phyloP scores from a whole-genome alignment of 2,329 filamentous ascomycete genomes.

The Penicillium sp. region DNA sequence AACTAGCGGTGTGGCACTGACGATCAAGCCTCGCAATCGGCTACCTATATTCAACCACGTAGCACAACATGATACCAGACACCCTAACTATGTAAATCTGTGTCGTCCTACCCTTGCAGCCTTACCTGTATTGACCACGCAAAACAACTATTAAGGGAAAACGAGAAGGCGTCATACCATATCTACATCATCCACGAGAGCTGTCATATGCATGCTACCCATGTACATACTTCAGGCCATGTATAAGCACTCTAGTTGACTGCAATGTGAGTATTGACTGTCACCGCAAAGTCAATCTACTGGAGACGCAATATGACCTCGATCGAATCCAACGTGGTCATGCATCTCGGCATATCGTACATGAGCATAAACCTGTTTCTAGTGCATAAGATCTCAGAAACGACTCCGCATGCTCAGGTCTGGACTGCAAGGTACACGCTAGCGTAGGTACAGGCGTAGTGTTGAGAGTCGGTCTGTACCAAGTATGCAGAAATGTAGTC shows the following conservation, averaged over 20 bases:
- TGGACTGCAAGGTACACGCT: not conserved
- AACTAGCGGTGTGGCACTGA: too few relatives aligned
- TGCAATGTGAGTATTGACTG: not conserved
- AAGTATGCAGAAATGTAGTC: not conserved
- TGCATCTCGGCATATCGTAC: not conserved
- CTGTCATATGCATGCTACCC: not conserved
- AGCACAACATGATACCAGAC: too few relatives aligned
- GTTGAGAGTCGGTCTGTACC: not conserved
- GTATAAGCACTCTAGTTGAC: not conserved
- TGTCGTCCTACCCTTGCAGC: not conserved
- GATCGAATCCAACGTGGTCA: not conserved
- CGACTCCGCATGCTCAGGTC: not conserved
- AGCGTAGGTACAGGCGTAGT: not conserved
- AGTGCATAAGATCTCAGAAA: not conserved
- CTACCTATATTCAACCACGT: too few relatives aligned
- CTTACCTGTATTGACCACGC: too few relatives aligned
- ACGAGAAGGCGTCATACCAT: not conserved
- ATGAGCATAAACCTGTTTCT: not conserved
- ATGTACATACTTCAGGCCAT: not conserved
- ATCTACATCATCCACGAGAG: not conserved
- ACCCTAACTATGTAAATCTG: not conserved
- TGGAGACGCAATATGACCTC: not conserved
- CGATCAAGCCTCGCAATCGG: too few relatives aligned
- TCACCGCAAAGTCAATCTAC: not conserved
- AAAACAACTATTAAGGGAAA: too few relatives aligned